Conservation (phyloP, 129 eudicot species). For the Flaveria ramosissima region DNA sequence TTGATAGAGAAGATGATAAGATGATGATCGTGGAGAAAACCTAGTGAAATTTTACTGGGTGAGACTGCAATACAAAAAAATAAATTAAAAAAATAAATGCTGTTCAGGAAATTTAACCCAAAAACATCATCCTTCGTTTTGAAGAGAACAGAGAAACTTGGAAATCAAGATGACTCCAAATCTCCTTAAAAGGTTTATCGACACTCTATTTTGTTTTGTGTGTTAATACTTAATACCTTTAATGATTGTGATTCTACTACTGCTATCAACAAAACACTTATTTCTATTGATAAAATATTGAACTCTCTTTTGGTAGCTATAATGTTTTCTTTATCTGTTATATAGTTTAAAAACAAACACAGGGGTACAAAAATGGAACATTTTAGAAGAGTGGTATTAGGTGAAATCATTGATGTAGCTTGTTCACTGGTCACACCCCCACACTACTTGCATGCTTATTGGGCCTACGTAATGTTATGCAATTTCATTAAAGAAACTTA, state of each 20-base stretch:
- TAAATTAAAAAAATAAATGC: too few relatives aligned
- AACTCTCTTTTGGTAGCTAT: neutral
- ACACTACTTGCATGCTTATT: conserved; percentile 17
- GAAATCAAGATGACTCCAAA: too few relatives aligned
- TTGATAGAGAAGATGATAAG: too few relatives aligned
- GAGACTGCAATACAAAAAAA: too few relatives aligned
- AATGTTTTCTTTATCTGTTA: neutral
- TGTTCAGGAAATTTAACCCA: too few relatives aligned
- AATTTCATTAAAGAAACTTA: neutral
- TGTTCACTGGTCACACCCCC: conserved; percentile 20
- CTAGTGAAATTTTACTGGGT: too few relatives aligned
- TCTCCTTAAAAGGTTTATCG: neutral
- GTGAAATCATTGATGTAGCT: conserved; percentile 19
- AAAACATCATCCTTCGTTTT: too few relatives aligned
- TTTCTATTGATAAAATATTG: neutral
- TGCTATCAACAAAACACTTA: neutral
- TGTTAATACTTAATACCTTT: neutral
- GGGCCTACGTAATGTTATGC: conserved; percentile 12
- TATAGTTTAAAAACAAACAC: neutral
- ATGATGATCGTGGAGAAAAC: too few relatives aligned
- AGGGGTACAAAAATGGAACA: conserved; percentile 7
- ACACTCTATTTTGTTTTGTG: neutral
- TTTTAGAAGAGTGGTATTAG: conserved; percentile 25
- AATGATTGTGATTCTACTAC: neutral
- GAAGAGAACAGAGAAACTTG: too few relatives aligned